Evolutionary conservation across 768 basidiomycete species (phyloP), one percentile per base, ranked within the genome.

Genomic region (Termitomyces sp.): DNA sequence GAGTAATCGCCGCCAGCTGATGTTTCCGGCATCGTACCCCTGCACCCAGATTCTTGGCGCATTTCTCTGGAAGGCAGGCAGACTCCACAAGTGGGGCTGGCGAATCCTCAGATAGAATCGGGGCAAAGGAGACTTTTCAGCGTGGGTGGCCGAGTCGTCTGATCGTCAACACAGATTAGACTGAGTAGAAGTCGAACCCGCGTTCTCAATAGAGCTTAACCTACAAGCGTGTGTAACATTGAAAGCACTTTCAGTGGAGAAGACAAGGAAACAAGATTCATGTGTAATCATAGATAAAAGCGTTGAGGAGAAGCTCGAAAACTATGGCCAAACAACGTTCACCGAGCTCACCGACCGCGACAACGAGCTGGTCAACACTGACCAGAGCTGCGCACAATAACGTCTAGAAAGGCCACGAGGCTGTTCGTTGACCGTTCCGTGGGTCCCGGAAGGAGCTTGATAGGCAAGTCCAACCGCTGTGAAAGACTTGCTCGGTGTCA

Each of bases 261-360:
- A 43, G 21, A 27, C 16, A 5, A 17, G 28, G 27, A 45, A 45
- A 9, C 44, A 27, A n/a, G 9, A 11, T 44, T 44, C 16, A 14
- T 17, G 14, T 9, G n/a, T 34, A 2, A 28, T 45, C 25, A 25
- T 45, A 27, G 16, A 44, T 44, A 25, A 27, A 5, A 8, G 34
- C 34, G 27, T 44, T 28, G 27, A 45, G 27, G 3, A 27, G 12
- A 44, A 44, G 25, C 44, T 44, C 19, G 27, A 23, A 23, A 9
- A 23, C 28, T 2, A 49, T 35, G 30, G 32, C n/a, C 47, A 55
- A 47, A 62, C 57, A 61, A 56, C 9, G 62, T 61, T 65, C 55
- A n/a, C n/a, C n/a, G n/a, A n/a, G n/a, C 61, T 64, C 64, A 66
- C 60, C 61, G 59, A 61, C 58, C 54, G 60, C 64, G n/a, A 61